These are phyloP conservation scores for Periconia sp. DNA, from an alignment of 2,329 filamentous ascomycete genomes.

Conservation along the genomic window DNA sequence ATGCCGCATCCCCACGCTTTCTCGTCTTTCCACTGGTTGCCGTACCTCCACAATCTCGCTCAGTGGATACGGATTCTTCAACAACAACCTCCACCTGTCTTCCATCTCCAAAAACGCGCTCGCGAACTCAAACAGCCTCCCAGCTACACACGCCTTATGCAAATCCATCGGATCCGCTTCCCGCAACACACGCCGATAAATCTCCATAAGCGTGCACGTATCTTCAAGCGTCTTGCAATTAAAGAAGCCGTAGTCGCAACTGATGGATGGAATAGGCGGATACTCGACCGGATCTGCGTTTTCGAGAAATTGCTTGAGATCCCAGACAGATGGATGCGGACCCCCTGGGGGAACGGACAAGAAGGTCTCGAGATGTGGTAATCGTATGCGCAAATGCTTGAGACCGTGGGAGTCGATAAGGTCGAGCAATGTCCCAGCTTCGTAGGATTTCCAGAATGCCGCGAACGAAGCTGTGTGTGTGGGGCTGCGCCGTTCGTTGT, in stretches of 20 bases:
- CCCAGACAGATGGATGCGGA: constrained; percentile 26
- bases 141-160: constrained; percentile 25
- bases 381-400: constrained; percentile 12
- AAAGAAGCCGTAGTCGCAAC: constrained; percentile 28
- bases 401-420: constrained; percentile 30
- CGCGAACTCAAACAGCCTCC: constrained; percentile 25
- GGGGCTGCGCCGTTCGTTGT: constrained; percentile 3
- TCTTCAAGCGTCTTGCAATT: constrained; percentile 29
- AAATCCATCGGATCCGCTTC: constrained; percentile 22
- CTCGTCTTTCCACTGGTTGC: neutral
- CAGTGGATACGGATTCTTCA: constrained; percentile 24
- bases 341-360: constrained; percentile 14
- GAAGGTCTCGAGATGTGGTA: constrained; percentile 21
- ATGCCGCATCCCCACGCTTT: too few relatives aligned
- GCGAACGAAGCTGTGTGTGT: constrained; percentile 18
- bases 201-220: constrained; percentile 27
- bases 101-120: constrained; percentile 16
- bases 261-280: constrained; percentile 13
- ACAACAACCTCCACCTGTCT: constrained; percentile 17
- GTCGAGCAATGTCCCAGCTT: constrained; percentile 23
- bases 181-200: constrained; percentile 24
- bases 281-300: constrained; percentile 14
- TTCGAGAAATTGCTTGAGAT: constrained; percentile 29
- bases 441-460: constrained; percentile 29
- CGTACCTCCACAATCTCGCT: too few relatives aligned